Evolutionary conservation across 2,329 filamentous ascomycete species (phyloP).

Genomic region (Talaromyces islandicus): DNA sequence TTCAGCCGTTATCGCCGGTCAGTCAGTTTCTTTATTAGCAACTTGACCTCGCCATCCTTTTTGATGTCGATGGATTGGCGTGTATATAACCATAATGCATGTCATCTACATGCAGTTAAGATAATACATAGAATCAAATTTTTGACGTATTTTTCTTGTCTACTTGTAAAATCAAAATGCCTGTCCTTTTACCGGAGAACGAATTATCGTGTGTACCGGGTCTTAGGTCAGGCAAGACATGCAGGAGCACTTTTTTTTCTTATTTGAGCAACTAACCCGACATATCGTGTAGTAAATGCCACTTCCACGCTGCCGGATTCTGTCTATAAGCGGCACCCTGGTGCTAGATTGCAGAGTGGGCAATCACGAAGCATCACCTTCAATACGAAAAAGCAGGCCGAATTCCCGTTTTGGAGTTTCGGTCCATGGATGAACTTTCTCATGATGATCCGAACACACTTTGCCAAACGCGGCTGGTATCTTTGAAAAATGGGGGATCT

Average conservation of each 20-base stretch:
- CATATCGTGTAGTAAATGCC: neutral
- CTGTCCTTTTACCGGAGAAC: neutral
- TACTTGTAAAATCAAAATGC: no score
- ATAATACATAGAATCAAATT: no score
- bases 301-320: neutral
- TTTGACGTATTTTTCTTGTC: no score
- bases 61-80: no score
- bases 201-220: neutral
- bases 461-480: neutral
- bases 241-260: neutral
- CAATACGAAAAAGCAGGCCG: neutral
- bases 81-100: no score
- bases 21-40: no score
- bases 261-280: neutral
- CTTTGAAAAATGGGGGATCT: neutral
- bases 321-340: neutral
- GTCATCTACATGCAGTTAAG: no score
- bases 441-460: neutral
- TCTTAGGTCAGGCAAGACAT: conserved; percentile 4
- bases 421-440: neutral
- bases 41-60: no score
- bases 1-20: no score
- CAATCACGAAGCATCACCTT: neutral
- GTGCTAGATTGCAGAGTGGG: no score
- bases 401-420: neutral